Evolutionary conservation across 192 early-diverging fungal genomes (phyloP), one percentile per base, ranked within the genome.

Genomic region (Chytriomyces sp.): DNA sequence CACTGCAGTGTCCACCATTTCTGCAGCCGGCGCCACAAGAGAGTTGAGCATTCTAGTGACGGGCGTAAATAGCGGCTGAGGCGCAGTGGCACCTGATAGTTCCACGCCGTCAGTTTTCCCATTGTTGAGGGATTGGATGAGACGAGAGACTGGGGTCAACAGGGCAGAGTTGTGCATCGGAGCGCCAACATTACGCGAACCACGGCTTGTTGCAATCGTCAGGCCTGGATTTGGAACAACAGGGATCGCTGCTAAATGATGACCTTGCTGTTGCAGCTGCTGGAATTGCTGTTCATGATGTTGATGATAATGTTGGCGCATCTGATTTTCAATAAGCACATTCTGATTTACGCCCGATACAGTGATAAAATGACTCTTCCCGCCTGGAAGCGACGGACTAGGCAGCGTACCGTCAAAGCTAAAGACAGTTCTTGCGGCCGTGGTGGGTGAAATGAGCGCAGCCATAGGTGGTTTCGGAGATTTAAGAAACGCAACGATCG

Each of bases 391-490:
- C 13, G 45, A 11, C 1, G 66, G 66, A 11, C 43, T 46, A 9
- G 68, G 68, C 23, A 69, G 50, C 20, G 7, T 20, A n/a, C 68
- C 68, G 11, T 69, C 68, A 20, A 69, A 69, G 7, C 18, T 23
- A n/a, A 69, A 69, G 26, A 69, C 53, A 13, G 18, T 23, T 49
- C 68, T 20, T 5, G 68, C 68, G 1, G 68, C 68, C 10, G 68
- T 69, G 7, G 68, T 69, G 23, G 68, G 68, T 44, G 48, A 50
- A 53, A 69, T 69, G 20, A 57, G 53, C 16, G 68, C 11, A 53
- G 65, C 13, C 26, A 9, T 28, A 0, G 68, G 46, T n/a, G 65
- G 65, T n/a, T 13, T 18, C 35, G 65, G 65, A 67, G 65, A 67
- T 7, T 67, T 28, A 16, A 67, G 65, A 6, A 9, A 45, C 11